phyloP scores from a whole-genome alignment of 768 basidiomycete genomes.

The Symmetrospora coprosmae region DNA sequence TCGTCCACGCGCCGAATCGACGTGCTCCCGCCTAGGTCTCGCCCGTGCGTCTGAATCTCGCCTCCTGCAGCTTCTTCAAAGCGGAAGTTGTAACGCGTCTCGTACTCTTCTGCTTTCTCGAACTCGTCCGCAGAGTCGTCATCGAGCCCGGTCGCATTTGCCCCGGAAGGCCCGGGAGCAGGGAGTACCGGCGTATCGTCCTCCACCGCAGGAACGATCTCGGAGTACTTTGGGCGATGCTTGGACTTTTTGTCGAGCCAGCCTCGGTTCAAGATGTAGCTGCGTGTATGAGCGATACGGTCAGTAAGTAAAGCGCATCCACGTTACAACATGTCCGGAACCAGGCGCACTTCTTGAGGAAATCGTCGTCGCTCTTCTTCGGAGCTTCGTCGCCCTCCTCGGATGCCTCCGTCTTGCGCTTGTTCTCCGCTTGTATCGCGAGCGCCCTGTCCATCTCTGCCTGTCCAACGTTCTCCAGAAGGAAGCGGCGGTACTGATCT shows the following conservation, averaged over 20 bases:
- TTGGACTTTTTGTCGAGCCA: constrained; percentile 63
- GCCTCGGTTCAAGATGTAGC: constrained; percentile 91
- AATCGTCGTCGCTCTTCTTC: constrained; percentile 44
- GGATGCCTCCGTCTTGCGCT: constrained; percentile 21
- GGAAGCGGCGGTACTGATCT: constrained; percentile 67
- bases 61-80: constrained; percentile 79
- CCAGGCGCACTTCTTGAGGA: constrained; percentile 67
- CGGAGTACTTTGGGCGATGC: constrained; percentile 69
- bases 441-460: constrained; percentile 55
- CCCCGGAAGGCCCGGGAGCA: constrained; percentile 3
- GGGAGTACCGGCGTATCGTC: too few species aligned
- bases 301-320: too few species aligned
- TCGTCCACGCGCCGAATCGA: constrained; percentile 52
- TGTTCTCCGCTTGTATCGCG: constrained; percentile 34
- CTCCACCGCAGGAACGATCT: constrained; percentile 46
- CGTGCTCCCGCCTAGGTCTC: constrained; percentile 43
- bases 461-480: constrained; percentile 66
- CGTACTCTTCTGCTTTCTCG: constrained; percentile 66
- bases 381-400: constrained; percentile 36
- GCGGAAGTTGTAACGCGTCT: constrained; percentile 92
- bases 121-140: constrained; percentile 55
- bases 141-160: constrained; percentile 38
- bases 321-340: neutral
- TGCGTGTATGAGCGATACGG: too few species aligned
- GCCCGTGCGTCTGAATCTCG: constrained; percentile 60